Percentiles rank a stretch among this genome's conserved stretches.
phyloP scores from a whole-genome alignment of 208 protist genomes.

The Acanthamoeba quina region DNA sequence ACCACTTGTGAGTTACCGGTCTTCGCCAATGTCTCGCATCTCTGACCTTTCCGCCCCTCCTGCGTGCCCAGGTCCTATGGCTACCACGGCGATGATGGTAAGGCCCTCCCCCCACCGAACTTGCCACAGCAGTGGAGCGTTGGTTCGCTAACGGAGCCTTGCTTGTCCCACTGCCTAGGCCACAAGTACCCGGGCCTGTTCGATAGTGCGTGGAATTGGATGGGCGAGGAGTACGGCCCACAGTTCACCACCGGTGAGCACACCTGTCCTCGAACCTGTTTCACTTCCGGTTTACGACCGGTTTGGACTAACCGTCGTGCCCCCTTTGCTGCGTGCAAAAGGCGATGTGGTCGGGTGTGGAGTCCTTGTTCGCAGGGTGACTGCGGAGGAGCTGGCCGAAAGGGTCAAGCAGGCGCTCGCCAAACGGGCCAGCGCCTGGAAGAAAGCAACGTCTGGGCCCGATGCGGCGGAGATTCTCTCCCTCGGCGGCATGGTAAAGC shows the following conservation, averaged over 20 bases:
- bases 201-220: slow-evolving; percentile 29
- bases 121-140: background rate
- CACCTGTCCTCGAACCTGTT: too few relatives aligned
- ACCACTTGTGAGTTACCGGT: background rate
- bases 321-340: background rate
- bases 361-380: background rate
- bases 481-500: too few relatives aligned
- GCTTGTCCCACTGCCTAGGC: background rate
- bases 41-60: background rate
- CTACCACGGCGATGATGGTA: slow-evolving; percentile 11
- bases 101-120: background rate
- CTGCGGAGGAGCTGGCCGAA: background rate
- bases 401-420: background rate
- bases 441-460: background rate
- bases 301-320: background rate
- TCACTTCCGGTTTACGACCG: too few relatives aligned
- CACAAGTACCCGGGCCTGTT: slow-evolving; percentile 12
- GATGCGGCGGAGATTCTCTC: background rate
- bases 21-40: background rate
- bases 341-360: slow-evolving; percentile 44
- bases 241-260: background rate
- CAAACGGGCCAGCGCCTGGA: background rate
- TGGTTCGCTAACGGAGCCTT: background rate
- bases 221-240: slow-evolving; percentile 25
- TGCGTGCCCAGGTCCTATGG: slow-evolving; percentile 2